Conservation (phyloP, 768 basidiomycete species). For the Amanita pallidorosea region DNA sequence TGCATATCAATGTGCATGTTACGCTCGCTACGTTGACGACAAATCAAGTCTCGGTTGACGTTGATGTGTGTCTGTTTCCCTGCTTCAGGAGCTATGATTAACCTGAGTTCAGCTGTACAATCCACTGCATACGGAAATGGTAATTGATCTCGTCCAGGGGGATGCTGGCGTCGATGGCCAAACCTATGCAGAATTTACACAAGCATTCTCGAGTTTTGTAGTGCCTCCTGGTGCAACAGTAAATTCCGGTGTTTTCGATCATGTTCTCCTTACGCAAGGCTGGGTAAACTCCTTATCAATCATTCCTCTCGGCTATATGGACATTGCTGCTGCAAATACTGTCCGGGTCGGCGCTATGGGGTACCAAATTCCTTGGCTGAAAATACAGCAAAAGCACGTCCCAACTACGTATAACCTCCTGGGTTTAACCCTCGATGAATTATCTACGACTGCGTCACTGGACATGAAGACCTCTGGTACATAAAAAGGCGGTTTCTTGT, state of each 20-base stretch:
- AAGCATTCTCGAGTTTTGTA: slow-evolving; percentile 42
- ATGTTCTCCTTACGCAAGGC: slow-evolving; percentile 52
- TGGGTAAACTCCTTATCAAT: slow-evolving; percentile 45
- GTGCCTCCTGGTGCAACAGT: slow-evolving; percentile 47
- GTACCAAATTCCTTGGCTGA: slow-evolving; percentile 57
- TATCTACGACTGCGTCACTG: not conserved
- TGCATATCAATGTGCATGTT: slow-evolving; percentile 43
- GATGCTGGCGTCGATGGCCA: slow-evolving; percentile 40
- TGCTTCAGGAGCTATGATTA: slow-evolving; percentile 2
- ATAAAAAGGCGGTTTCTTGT: not conserved
- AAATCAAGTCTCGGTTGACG: slow-evolving; percentile 42
- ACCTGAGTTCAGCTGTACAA: slow-evolving; percentile 30
- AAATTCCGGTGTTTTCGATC: slow-evolving; percentile 46
- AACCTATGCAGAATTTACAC: slow-evolving; percentile 49
- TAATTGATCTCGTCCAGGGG: slow-evolving; percentile 45
- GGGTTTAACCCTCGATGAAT: not conserved
- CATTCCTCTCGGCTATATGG: slow-evolving; percentile 42
- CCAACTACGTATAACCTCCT: slow-evolving; percentile 36
- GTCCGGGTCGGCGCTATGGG: slow-evolving; percentile 38
- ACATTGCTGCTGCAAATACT: slow-evolving; percentile 40
- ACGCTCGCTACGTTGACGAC: slow-evolving; percentile 35
- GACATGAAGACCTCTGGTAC: not conserved
- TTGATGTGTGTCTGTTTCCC: slow-evolving; percentile 34
- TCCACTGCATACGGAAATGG: slow-evolving; percentile 46
- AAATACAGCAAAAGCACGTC: slow-evolving; percentile 41